Percentiles rank a stretch among this genome's conserved stretches.
Evolutionary conservation across 352 stramenopile genomes (phyloP).

Genomic region (Albugo laibachii): DNA sequence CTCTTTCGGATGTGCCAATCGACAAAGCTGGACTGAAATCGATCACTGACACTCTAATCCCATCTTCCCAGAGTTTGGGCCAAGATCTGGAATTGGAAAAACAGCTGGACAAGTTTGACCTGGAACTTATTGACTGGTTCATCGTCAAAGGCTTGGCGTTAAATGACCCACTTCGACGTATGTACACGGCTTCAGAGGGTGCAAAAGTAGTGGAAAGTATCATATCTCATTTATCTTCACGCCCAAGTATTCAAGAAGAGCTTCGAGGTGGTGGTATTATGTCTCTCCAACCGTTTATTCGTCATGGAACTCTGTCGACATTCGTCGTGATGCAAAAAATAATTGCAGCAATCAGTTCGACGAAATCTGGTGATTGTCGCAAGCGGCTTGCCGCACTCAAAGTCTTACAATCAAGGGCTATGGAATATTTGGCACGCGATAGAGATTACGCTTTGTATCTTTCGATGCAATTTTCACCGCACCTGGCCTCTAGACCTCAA

Average conservation of each 20-base stretch:
- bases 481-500: slow-evolving; percentile 1
- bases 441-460: slow-evolving; percentile 47
- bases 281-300: slow-evolving; percentile 59
- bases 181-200: not conserved
- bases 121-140: not conserved
- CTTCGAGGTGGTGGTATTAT: slow-evolving; percentile 24
- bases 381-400: slow-evolving; percentile 4
- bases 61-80: not conserved
- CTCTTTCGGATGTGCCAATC: slow-evolving; percentile 22
- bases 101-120: not conserved
- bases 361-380: not conserved
- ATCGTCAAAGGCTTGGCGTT: not conserved
- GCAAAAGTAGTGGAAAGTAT: not conserved
- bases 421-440: slow-evolving; percentile 34
- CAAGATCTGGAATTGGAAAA: no score
- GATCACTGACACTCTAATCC: not conserved
- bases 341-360: slow-evolving; percentile 13
- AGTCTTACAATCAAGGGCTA: slow-evolving; percentile 43
- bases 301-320: slow-evolving; percentile 36
- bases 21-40: slow-evolving; percentile 18
- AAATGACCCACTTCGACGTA: not conserved
- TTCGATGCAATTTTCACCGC: slow-evolving; percentile 16
- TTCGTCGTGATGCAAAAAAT: slow-evolving; percentile 30
- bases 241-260: not conserved
- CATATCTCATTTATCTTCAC: not conserved